phyloP scores from a whole-genome alignment of 176 grass and related monocot species.

The Poa pratensis region DNA sequence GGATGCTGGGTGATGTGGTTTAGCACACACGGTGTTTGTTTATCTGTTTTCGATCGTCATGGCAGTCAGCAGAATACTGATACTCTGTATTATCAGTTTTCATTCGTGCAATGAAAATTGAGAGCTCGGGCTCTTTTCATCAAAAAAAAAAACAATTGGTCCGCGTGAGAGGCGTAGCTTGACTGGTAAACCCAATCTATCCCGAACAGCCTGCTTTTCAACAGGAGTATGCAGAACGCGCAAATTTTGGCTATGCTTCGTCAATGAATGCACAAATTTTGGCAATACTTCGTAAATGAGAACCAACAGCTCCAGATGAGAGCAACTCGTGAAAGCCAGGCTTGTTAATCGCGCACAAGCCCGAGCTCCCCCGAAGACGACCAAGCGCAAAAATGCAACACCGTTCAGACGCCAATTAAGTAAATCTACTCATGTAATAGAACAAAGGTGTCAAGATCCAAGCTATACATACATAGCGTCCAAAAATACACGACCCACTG shows the following conservation, averaged over 20 bases:
- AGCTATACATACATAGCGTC: slow-evolving; percentile 53
- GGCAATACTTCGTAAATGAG: too few relatives aligned
- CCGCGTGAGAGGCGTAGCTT: too few relatives aligned
- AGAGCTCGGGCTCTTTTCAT: too few relatives aligned
- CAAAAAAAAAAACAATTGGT: too few relatives aligned
- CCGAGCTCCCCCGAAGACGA: not conserved
- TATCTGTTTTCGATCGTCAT: too few relatives aligned
- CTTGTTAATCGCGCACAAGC: not conserved
- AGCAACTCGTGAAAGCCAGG: not conserved
- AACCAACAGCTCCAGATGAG: not conserved
- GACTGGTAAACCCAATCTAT: too few relatives aligned
- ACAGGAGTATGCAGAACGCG: not conserved
- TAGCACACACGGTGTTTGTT: too few relatives aligned
- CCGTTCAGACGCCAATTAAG: not conserved
- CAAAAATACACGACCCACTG: slow-evolving; percentile 46
- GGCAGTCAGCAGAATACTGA: too few relatives aligned
- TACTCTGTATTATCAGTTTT: too few relatives aligned
- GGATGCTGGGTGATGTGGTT: too few relatives aligned
- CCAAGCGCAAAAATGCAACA: not conserved
- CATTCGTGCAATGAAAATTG: too few relatives aligned
- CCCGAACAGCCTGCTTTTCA: not conserved
- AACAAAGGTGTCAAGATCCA: slow-evolving; percentile 24
- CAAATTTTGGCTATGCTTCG: not conserved
- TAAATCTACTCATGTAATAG: slow-evolving; percentile 50
- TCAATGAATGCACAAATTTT: not conserved